Base-by-base conservation (phyloP, 2,329 filamentous ascomycete genomes). In the Diaporthe sp. region DNA sequence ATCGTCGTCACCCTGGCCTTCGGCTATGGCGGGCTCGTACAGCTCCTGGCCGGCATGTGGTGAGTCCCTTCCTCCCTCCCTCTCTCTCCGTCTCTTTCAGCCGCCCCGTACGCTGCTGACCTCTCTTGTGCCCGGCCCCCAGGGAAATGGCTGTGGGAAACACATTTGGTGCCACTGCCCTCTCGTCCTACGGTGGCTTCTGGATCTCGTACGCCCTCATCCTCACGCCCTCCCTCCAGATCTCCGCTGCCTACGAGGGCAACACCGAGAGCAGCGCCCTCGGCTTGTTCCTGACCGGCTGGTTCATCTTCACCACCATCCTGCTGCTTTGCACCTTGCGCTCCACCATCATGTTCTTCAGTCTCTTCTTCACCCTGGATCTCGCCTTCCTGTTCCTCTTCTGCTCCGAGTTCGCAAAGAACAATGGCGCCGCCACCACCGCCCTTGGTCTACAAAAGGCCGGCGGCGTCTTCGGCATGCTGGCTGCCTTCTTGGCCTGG, bases 61-160 rank as follows among this genome's bases (percentile, higher is more conserved):
- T 95, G 89, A 83, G 90, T 87, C 19, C 9, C 45, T 15, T 13
- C 15, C 12, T 13, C 15, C 12, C 28, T 9, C 47, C 61, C 38
- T 52, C 17, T 35, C 33, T n/a, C 28, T 22, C 25, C 30, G 4
- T 28, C 54, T 8, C 38, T 17, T 17, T 12, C 17, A 30, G 52
- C 30, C 28, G 30, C 61, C 61, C 19, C 12, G 9, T 10, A n/a
- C n/a, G n/a, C 9, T 40, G 71, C 69, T 72, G 52, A 73, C 66
- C 52, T 79, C 38, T 79, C 45, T 19, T 28, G 61, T 47, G 58
- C 58, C 15, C 25, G 17, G 13, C n/a, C 12, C 8, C 7, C 77
- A 95, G 93, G 93, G 94, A 96, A 86, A 94, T 96, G 90, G 93
- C 94, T 47, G 89, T 94, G n/a, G 94, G 94, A 74, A 96, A 96